phyloP scores from a whole-genome alignment of 2,329 filamentous ascomycete species.

The Colletotrichum sp. region DNA sequence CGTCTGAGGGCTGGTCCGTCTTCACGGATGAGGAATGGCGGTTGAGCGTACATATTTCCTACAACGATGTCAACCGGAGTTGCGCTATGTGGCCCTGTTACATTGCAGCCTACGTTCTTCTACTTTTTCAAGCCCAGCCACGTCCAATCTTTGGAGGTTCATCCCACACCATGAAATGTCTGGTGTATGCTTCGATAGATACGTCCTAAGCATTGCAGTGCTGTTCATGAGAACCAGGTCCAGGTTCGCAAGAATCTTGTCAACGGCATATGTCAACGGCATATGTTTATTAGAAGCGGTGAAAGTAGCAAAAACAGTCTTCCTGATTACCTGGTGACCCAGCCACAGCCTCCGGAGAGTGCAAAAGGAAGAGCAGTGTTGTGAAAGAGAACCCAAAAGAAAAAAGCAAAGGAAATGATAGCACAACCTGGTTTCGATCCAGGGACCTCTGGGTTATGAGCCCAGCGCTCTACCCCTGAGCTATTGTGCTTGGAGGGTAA shows the following conservation, averaged over 20 bases:
- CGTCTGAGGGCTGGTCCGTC: background rate
- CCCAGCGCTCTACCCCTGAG: conserved; percentile 23
- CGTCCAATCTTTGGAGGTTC: background rate
- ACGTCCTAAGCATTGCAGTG: background rate
- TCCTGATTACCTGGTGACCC: background rate
- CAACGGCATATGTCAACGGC: background rate
- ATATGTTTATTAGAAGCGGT: background rate
- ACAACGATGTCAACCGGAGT: rapidly evolving
- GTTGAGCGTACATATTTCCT: background rate
- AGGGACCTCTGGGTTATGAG: conserved; percentile 23
- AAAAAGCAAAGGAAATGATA: background rate
- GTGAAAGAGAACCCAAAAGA: background rate
- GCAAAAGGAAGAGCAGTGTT: background rate
- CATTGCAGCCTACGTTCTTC: background rate
- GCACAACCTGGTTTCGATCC: conserved; percentile 22
- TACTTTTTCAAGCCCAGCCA: background rate
- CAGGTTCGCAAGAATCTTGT: background rate
- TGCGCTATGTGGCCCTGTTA: background rate
- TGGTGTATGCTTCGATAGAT: background rate
- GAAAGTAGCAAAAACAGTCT: background rate
- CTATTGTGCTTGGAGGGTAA: background rate
- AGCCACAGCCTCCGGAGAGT: background rate
- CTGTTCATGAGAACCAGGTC: background rate
- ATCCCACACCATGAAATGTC: background rate
- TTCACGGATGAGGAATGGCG: background rate